Evolutionary conservation across 192 early-diverging fungal species (phyloP).

Genomic region (Backusella mclennaniae): DNA sequence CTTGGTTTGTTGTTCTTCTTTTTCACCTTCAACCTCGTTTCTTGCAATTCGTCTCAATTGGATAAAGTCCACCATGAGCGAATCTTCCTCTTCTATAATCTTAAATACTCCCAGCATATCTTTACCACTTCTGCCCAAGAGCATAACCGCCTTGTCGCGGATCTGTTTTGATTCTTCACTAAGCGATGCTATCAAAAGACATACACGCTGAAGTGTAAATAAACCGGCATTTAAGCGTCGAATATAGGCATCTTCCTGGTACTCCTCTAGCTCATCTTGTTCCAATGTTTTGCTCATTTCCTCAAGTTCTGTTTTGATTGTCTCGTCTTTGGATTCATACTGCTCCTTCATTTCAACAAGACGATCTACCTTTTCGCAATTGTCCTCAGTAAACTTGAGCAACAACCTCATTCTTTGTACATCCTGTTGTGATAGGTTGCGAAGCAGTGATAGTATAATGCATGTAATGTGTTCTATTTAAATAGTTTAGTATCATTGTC

Average conservation of each 20-base stretch:
- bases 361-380: slow-evolving; percentile 81
- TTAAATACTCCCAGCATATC: slow-evolving; percentile 18
- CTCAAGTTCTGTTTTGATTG: slow-evolving; percentile 56
- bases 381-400: slow-evolving; percentile 80
- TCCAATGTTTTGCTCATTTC: slow-evolving; percentile 42
- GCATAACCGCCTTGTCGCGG: slow-evolving; percentile 2
- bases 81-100: slow-evolving; percentile 27
- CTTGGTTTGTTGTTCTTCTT: neutral
- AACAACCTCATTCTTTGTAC: slow-evolving; percentile 70
- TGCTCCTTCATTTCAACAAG: slow-evolving; percentile 73
- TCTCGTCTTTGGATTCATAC: slow-evolving; percentile 62
- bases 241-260: slow-evolving; percentile 64
- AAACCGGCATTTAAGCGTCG: slow-evolving; percentile 74
- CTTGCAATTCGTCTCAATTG: slow-evolving; percentile 19
- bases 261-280: slow-evolving; percentile 59
- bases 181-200: slow-evolving; percentile 66
- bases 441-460: slow-evolving; percentile 79
- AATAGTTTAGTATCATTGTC: neutral
- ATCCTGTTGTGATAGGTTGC: slow-evolving; percentile 56
- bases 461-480: slow-evolving; percentile 79
- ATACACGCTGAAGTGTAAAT: slow-evolving; percentile 75
- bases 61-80: slow-evolving; percentile 20
- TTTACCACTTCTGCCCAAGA: slow-evolving; percentile 19
- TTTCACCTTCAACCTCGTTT: neutral
- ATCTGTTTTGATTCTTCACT: slow-evolving; percentile 48